Evolutionary conservation across 768 basidiomycete genomes (phyloP).

Genomic region (Auricularia auricula-judae): DNA sequence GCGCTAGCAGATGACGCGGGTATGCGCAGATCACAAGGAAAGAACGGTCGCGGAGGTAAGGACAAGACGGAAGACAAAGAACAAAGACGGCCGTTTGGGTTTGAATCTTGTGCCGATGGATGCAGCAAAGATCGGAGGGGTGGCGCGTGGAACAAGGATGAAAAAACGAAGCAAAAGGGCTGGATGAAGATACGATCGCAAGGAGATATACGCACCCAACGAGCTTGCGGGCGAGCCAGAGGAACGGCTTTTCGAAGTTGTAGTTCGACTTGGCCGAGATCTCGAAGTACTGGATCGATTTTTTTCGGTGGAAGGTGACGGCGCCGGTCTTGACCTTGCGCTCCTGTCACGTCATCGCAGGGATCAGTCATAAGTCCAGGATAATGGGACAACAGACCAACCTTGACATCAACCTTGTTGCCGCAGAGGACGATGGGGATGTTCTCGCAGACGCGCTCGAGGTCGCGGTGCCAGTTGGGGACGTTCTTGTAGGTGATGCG

Average conservation of each 20-base stretch:
- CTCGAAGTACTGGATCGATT: constrained; percentile 99
- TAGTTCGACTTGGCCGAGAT: constrained; percentile 99
- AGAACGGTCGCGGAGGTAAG: not conserved
- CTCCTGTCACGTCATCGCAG: constrained; percentile 44
- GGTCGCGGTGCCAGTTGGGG: constrained; percentile 99
- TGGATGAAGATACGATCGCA: too few relatives aligned
- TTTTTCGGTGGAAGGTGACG: constrained; percentile 99
- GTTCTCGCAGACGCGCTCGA: constrained; percentile 99
- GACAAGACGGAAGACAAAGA: not conserved
- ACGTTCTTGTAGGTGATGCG: constrained; percentile 99
- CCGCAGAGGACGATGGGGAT: constrained; percentile 99
- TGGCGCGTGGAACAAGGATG: not conserved
- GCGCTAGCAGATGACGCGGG: too few relatives aligned
- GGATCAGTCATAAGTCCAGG: not conserved
- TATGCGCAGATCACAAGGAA: not conserved
- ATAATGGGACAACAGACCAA: constrained; percentile 18
- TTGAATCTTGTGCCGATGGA: not conserved
- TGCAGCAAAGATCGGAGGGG: not conserved
- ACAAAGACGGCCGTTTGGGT: not conserved
- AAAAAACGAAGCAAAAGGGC: not conserved
- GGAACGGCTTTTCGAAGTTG: constrained; percentile 99
- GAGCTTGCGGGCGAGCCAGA: constrained; percentile 97
- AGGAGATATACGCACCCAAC: constrained; percentile 59
- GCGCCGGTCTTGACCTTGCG: constrained; percentile 98
- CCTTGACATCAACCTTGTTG: constrained; percentile 99